Base-by-base conservation (phyloP, 2,329 filamentous ascomycete genomes). In the Verticillium longisporum region DNA sequence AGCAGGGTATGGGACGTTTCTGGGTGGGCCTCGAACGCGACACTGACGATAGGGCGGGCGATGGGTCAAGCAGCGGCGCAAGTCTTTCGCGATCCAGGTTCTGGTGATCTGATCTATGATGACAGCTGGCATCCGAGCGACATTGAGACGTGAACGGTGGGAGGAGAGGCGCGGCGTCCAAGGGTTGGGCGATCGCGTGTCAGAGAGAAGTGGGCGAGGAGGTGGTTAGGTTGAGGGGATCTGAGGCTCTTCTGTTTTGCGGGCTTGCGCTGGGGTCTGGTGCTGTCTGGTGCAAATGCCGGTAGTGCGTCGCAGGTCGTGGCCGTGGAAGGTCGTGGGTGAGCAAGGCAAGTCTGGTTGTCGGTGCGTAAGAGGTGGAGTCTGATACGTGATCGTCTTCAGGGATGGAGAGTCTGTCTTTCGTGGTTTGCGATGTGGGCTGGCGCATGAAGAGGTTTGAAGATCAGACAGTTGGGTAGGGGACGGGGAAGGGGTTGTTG, bases 51-150 rank as follows among this genome's bases (percentile, higher is more conserved):
- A 26, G 26, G 14, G 54, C 5, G 4, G 26, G 26, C 26, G 26
- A 31, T 31, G 26, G 26, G 26, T 31, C 26, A 31, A 13, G 50
- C 6, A 69, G 69, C 73, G 71, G 73, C 26, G 26, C 26, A 31
- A 31, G 77, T 75, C 70, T 62, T 61, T 61, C 50, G 78, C 76
- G 70, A 78, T 78, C 79, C 79, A 81, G 65, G 76, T 78, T 75
- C 77, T 77, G 68, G 72, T 72, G 68, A 78, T 80, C 74, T 74
- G 77, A 77, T 82, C 78, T 81, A 80, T 79, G 68, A 75, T 75
- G 72, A 77, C 75, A 74, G 79, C 75, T 70, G 76, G 81, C 82
- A 85, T 83, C 73, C 78, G 80, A 77, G 75, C 80, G 77, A 74
- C 76, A 80, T 79, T 68, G 68, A 73, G 67, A 64, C 72, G 69